phyloP scores from a whole-genome alignment of 1,284 basidiomycete species.

The Prillingera fragicola region DNA sequence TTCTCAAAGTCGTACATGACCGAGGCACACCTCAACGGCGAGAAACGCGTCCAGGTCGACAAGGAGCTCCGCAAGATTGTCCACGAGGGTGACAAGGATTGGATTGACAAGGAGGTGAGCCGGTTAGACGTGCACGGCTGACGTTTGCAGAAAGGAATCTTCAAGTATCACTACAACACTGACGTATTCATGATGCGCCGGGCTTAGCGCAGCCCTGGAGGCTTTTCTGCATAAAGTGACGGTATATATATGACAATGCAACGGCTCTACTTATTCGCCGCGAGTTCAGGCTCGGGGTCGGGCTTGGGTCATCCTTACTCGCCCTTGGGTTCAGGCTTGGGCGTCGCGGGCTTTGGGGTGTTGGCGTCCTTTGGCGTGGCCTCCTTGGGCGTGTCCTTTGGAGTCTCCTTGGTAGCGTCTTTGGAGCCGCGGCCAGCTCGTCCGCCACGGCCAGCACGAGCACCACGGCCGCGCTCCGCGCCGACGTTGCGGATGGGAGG shows the following conservation, averaged over 20 bases:
- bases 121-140: background rate
- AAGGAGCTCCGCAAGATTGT: slow-evolving; percentile 24
- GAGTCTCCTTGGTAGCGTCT: slow-evolving; percentile 5
- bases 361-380: slow-evolving; percentile 2
- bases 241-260: slow-evolving; percentile 14
- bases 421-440: slow-evolving; percentile 52
- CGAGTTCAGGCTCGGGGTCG: background rate
- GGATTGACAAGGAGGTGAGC: slow-evolving; percentile 39
- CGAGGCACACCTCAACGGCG: slow-evolving; percentile 29
- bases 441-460: slow-evolving; percentile 49
- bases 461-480: slow-evolving; percentile 34
- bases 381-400: slow-evolving; percentile 10
- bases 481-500: slow-evolving; percentile 29
- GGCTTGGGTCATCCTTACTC: background rate
- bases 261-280: too few species aligned
- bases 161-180: slow-evolving; percentile 34
- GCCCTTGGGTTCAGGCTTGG: slow-evolving; percentile 2
- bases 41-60: slow-evolving; percentile 25
- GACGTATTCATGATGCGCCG: slow-evolving; percentile 34
- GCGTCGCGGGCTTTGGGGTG: slow-evolving; percentile 1
- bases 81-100: slow-evolving; percentile 27
- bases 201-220: too few species aligned
- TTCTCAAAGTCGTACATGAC: slow-evolving; percentile 45
- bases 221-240: slow-evolving; percentile 2
- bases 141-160: slow-evolving; percentile 29